phyloP scores from a whole-genome alignment of 2,329 filamentous ascomycete species.

The Hymenoscyphus salicellus region DNA sequence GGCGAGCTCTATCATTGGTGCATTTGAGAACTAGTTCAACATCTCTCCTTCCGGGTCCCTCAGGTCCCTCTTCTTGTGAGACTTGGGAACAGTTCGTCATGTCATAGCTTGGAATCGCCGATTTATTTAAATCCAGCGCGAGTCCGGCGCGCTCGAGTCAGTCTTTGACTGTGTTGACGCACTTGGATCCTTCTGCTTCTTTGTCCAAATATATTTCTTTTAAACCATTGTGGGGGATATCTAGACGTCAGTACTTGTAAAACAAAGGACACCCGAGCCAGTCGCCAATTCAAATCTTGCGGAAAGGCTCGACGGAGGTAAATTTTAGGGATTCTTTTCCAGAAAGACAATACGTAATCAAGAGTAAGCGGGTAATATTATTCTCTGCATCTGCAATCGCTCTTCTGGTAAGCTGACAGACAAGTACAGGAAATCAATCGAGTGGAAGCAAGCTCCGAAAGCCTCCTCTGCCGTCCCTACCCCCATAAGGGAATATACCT shows the following conservation, averaged over 20 bases:
- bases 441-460: not conserved
- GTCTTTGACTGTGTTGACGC: not conserved
- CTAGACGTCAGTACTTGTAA: too few species aligned
- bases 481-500: not conserved
- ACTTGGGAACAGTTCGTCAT: constrained; percentile 24
- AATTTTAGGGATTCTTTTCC: not conserved
- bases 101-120: constrained; percentile 14
- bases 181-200: too few species aligned
- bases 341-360: not conserved
- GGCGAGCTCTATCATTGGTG: not conserved
- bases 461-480: not conserved
- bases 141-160: not conserved
- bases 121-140: constrained; percentile 4
- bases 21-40: constrained; percentile 9
- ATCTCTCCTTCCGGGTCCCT: not conserved
- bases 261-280: not conserved
- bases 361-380: not conserved
- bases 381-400: not conserved
- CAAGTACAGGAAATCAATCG: not conserved
- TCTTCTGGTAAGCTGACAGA: not conserved
- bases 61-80: constrained; percentile 12
- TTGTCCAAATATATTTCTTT: too few species aligned
- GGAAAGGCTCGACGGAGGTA: not conserved
- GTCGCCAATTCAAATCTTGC: not conserved
- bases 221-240: too few species aligned